Evolutionary conservation across 805 yeast species (phyloP), one percentile per base, ranked within the genome.

Genomic region (Ogataea nonfermentans): DNA sequence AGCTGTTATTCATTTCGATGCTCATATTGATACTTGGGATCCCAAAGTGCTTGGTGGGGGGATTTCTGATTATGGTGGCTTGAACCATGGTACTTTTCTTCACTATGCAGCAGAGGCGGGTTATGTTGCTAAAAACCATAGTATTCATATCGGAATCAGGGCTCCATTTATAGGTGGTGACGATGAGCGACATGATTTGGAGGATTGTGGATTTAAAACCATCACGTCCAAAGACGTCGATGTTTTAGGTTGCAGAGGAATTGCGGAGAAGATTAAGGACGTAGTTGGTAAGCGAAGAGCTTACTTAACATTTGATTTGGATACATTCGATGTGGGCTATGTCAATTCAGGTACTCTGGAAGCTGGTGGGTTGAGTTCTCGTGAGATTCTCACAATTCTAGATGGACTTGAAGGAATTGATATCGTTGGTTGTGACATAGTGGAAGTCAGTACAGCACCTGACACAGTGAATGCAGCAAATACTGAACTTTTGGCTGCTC

Each of bases 301-400:
- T 2, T 72, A 73, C 49, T 56, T 73, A 4, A 60, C 73, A 0
- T 67, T 72, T 24, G 77, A 73, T 56, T 71, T 78, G 32, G 88
- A 81, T 55, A 84, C 80, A 2, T 66, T 84, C 44, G 93, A 84
- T 54, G 89, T 89, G 0, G 64, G 69, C 35, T 87, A 87, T 3
- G 85, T 90, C 11, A 90, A 85, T 1, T 83, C 91, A 0, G 93
- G 93, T 8, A 84, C 93, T 4, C 75, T 81, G 49, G 93, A 84
- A 55, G 76, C 74, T 4, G 93, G 89, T 11, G 93, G 93, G 2
- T 74, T 82, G 69, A 71, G 79, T 10, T 66, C 82, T 0, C 67
- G 91, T 32, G 91, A 84, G 55, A 63, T 43, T n/a, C 6, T 38
- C 25, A 43, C 47, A 2, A 39, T 43, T 24, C 31, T 84, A 30